Conservation (phyloP, 345 rosid species). For the Barbarea vulgaris region DNA sequence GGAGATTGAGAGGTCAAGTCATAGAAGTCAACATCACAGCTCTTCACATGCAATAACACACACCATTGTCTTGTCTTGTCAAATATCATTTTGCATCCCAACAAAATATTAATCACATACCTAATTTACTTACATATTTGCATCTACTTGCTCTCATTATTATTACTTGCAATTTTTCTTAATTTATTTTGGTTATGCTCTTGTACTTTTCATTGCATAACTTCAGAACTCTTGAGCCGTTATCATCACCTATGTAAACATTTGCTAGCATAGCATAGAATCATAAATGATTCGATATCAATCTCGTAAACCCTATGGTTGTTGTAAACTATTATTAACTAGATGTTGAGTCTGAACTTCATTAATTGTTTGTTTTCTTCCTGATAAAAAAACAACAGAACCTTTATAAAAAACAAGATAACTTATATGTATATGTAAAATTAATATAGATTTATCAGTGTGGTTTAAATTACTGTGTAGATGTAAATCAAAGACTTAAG, state of each 20-base stretch:
- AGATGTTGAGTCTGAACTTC: background rate
- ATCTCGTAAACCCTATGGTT: background rate
- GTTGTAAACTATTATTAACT: background rate
- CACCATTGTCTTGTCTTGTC: conserved; percentile 44
- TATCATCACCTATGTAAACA: background rate
- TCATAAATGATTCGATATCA: background rate
- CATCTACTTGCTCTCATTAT: background rate
- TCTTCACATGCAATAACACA: conserved; percentile 41
- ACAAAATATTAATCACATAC: conserved; percentile 20
- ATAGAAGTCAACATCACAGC: conserved; percentile 40
- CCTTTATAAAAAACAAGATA: too few species aligned
- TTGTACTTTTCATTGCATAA: background rate
- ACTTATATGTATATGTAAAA: background rate
- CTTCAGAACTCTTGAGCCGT: background rate
- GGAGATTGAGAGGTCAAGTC: conserved; percentile 41
- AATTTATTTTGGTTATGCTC: background rate
- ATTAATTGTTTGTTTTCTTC: background rate
- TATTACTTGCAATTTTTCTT: background rate
- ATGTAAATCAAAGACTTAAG: background rate
- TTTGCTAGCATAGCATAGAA: background rate
- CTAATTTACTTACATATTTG: background rate
- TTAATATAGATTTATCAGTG: background rate
- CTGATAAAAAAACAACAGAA: background rate
- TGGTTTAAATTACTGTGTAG: background rate
- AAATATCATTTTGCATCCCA: conserved; percentile 38